Evolutionary conservation across 768 basidiomycete genomes (phyloP), one percentile per base, ranked within the genome.

Genomic region (Mycena sanguinolenta): DNA sequence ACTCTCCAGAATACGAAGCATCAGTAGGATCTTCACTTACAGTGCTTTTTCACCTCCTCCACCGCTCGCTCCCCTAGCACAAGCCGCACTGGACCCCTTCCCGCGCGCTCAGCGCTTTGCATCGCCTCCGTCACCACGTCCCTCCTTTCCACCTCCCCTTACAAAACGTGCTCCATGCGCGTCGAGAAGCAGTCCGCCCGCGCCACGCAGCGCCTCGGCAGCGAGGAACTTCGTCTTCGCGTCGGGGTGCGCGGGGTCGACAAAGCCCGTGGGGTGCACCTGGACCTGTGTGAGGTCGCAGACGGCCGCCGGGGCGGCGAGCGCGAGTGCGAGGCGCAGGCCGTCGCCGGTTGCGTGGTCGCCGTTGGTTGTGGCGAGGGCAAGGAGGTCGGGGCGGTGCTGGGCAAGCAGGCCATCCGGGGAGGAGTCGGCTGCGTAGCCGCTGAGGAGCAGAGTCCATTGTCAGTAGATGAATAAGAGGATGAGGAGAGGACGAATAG

Each of bases 191-290:
- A 94, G 83, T 75, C 92, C 93, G 60, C 93, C 93, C 49, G 90
- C 91, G 67, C 93, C 93, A 75, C 93, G 88, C n/a, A 94, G 86
- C 42, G 93, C 93, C 82, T 94, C 92, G 5, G 92, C 92, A 46
- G 93, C 92, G 64, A 94, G 84, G 86, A 94, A 94, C 81, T 93
- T 93, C 73, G 92, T 91, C 79, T 89, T 89, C 19, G 90, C 88
- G 3, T 82, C 76, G 6, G 91, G 90, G 52, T 93, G 90, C 36
- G 89, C 90, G 69, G 92, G 93, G 82, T 95, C 93, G 46, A 94
- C 90, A 39, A 95, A 88, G 77, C 93, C 93, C 8, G 92, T 93
- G 9, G 90, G 91, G 75, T 91, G 78, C 16, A 79, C 78, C 67
- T 79, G 78, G 5, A 79, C 69, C 34, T 75, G 75, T 25, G 71